These are phyloP conservation scores for Helicocarpus griseus DNA, from an alignment of 2,329 filamentous ascomycete genomes.

Conservation along the genomic window DNA sequence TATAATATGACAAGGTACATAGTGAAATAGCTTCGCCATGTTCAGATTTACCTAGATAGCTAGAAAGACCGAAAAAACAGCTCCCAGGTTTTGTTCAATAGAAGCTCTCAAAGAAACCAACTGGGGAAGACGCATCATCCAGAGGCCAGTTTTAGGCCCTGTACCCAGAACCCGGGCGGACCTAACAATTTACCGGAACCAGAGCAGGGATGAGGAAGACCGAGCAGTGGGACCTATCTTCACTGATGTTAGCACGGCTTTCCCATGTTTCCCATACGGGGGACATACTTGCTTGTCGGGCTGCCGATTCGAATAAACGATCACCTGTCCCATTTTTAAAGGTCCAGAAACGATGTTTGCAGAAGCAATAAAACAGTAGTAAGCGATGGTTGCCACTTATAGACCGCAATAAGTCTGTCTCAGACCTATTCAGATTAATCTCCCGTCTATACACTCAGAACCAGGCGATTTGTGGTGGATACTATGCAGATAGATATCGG, in stretches of 20 bases:
- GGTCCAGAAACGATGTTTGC: background rate
- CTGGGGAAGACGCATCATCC: too few relatives aligned
- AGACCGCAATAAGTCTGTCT: background rate
- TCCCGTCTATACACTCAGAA: too few relatives aligned
- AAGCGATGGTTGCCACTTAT: too few relatives aligned
- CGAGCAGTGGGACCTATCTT: background rate
- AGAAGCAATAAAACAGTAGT: background rate
- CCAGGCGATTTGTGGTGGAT: too few relatives aligned
- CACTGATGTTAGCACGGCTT: background rate
- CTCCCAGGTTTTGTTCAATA: background rate
- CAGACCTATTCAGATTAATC: too few relatives aligned
- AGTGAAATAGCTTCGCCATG: background rate
- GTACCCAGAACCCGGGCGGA: background rate
- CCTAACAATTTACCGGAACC: background rate
- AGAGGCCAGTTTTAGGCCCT: background rate
- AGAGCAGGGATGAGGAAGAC: background rate
- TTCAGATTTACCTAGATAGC: background rate
- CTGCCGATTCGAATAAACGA: background rate
- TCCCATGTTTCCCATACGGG: background rate
- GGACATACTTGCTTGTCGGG: background rate
- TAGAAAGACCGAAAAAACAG: background rate
- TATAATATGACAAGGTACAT: background rate
- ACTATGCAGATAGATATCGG: too few relatives aligned
- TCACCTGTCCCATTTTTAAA: background rate
- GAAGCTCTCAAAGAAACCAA: background rate